Conservation (phyloP, 805 yeast species). For the Teunomyces kruisii region DNA sequence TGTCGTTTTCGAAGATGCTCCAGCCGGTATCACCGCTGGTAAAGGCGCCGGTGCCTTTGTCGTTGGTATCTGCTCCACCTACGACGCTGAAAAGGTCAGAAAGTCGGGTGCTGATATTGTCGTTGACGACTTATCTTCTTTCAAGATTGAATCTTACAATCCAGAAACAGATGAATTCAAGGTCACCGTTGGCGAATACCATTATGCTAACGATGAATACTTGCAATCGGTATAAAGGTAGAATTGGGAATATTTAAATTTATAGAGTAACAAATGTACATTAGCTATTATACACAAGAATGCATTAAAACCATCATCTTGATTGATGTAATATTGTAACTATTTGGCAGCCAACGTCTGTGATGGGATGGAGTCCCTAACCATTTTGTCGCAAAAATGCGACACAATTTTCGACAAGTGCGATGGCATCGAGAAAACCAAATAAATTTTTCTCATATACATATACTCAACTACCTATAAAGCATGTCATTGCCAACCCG, state of each 20-base stretch:
- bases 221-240: constrained; percentile 28
- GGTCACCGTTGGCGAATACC: constrained; percentile 41
- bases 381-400: neutral
- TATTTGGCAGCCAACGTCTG: neutral
- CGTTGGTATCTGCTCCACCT: constrained; percentile 81
- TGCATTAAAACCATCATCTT: no score
- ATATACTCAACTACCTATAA: neutral
- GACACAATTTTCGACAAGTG: neutral
- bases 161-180: constrained; percentile 36
- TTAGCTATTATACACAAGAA: constrained; percentile 3
- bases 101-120: constrained; percentile 81
- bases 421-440: constrained; percentile 6
- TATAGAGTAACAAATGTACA: constrained; percentile 10
- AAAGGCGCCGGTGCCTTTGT: constrained; percentile 79
- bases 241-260: constrained; percentile 15
- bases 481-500: constrained; percentile 10
- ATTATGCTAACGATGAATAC: constrained; percentile 42
- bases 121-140: constrained; percentile 66
- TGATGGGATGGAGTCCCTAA: no score
- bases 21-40: constrained; percentile 84
- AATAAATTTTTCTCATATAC: constrained; percentile 1
- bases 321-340: no score
- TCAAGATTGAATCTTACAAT: constrained; percentile 56
- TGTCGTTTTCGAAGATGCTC: constrained; percentile 86
- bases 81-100: constrained; percentile 65